Evolutionary conservation across 345 rosid species (phyloP), one percentile per base, ranked within the genome.

Genomic region (Citrus maxima): DNA sequence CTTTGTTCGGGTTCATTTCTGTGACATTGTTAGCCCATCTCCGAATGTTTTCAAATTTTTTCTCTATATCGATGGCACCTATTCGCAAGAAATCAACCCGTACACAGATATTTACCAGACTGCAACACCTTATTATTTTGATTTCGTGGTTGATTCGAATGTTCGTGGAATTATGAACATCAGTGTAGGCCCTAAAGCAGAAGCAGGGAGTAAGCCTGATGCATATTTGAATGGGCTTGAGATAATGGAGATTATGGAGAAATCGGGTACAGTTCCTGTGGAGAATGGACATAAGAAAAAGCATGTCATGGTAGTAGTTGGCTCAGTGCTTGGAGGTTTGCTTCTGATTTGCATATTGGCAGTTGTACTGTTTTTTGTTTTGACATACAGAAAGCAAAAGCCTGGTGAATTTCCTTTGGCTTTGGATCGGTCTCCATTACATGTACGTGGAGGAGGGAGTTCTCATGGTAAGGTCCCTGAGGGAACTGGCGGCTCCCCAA

Each of bases 211-310:
- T 0, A 0, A 9, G 0, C 8, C 1, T 1, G 54, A 13, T 13
- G 88, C 93, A 22, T 83, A 86, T 46, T 78, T 90, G 58, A 90
- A 90, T 71, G 93, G 93, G 24, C 74, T 90, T 58, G 93, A 90
- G 88, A 83, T 90, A 10, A 80, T 87, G 89, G 83, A 83, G 82
- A 77, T 90, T 51, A 49, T 87, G 24, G 81, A 68, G 72, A 25
- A 25, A 19, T 75, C 83, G 51, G 70, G 64, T 25, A 64, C 51
- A 14, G 46, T 14, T 25, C 72, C 56, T 14, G 8, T 2, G 7
- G 19, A 12, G 22, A 60, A 6, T 6, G 21, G 56, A n/a, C 46
- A 63, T 19, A 78, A 74, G 58, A 72, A 67, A 27, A 71, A 19
- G 13, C 54, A 2, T 21, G 6, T 58, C 21, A 35, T 70, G 75